phyloP scores from a whole-genome alignment of 345 rosid genomes.

The Acer yangbiense region DNA sequence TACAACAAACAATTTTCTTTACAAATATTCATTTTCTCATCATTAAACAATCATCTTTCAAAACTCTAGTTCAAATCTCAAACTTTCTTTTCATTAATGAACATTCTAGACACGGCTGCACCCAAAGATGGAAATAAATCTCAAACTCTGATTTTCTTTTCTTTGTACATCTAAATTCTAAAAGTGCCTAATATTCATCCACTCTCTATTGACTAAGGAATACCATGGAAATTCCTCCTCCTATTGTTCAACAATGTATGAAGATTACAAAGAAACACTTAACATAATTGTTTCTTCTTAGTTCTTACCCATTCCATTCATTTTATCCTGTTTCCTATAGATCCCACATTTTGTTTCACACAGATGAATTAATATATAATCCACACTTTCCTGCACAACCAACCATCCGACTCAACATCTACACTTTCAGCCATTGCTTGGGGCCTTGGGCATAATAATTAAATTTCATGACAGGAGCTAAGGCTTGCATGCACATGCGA shows the following conservation, averaged over 20 bases:
- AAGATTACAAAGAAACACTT: not conserved
- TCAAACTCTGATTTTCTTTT: not conserved
- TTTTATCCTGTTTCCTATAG: not conserved
- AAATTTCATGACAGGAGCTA: not conserved
- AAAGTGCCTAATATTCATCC: not conserved
- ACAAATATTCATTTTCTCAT: not conserved
- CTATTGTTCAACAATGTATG: not conserved
- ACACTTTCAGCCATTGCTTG: not conserved
- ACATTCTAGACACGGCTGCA: not conserved
- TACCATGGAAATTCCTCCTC: not conserved
- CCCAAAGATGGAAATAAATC: not conserved
- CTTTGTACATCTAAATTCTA: not conserved
- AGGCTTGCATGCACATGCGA: not conserved
- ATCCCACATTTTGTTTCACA: not conserved
- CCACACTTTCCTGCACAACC: not conserved
- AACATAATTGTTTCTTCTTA: not conserved
- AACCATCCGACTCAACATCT: not conserved
- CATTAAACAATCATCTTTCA: not conserved
- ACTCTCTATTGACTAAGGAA: not conserved
- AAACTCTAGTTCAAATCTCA: constrained; percentile 1
- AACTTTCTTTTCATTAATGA: not conserved
- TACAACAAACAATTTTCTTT: not conserved
- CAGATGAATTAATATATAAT: not conserved
- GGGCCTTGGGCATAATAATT: not conserved
- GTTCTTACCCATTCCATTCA: not conserved